A percentile compares a stretch with the other conserved stretches of the same genome.
Evolutionary conservation across 495 filamentous ascomycete genomes (phyloP).

Genomic region (Aspergillus leporis): DNA sequence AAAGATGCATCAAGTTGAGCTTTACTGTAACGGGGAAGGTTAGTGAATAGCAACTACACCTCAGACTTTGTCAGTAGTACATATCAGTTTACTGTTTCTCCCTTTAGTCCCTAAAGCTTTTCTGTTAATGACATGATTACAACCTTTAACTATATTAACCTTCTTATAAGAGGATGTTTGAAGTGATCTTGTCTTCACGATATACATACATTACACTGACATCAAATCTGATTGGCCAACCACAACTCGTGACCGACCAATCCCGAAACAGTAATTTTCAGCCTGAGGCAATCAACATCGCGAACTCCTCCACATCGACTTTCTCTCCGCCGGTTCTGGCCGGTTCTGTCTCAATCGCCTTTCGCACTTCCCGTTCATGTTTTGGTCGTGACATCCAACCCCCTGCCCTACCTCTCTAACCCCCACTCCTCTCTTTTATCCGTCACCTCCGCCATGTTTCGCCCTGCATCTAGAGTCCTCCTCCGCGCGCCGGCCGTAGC

Average conservation of each 20-base stretch:
- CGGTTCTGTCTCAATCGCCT: conserved; percentile 5
- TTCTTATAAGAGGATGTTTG: too few relatives aligned
- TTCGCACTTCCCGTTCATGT: conserved; percentile 4
- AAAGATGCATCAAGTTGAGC: too few relatives aligned
- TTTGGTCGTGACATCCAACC: conserved; percentile 2
- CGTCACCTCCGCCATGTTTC: conserved; percentile 54
- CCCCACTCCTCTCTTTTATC: conserved; percentile 14
- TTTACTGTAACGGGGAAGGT: too few relatives aligned
- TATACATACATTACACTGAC: too few relatives aligned
- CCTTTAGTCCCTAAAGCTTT: too few relatives aligned
- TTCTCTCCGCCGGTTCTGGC: conserved; percentile 9
- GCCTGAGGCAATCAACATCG: conserved; percentile 10
- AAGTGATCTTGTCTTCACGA: too few relatives aligned
- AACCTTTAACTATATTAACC: too few relatives aligned
- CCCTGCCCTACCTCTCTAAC: conserved; percentile 10
- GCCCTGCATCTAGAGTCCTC: conserved; percentile 56
- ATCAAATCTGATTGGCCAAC: conserved; percentile 1
- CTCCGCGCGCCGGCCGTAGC: conserved; percentile 46
- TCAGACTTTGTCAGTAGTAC: too few relatives aligned
- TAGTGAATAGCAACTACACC: too few relatives aligned
- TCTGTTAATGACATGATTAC: too few relatives aligned
- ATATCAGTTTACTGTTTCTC: too few relatives aligned
- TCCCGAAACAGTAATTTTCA: conserved; percentile 1
- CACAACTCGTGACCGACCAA: conserved; percentile 1
- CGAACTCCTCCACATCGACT: conserved; percentile 9